A percentile compares a stretch with the other conserved stretches of the same genome.
These are phyloP conservation scores for Paramecium pentaurelia DNA, from an alignment of 73 alveolate species.

Conservation along the genomic window DNA sequence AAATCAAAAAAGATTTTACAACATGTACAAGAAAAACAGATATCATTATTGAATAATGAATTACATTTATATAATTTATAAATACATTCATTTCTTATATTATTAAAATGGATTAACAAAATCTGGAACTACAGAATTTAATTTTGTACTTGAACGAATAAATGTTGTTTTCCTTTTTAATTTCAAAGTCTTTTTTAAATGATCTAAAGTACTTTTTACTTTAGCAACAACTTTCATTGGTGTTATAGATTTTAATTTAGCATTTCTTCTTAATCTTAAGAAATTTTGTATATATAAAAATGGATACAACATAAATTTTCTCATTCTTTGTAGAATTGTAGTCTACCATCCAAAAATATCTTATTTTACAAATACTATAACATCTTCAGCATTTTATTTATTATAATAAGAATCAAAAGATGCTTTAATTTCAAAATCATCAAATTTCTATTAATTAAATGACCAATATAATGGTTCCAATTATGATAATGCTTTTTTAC, in stretches of 20 bases:
- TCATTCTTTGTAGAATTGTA: neutral
- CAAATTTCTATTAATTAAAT: neutral
- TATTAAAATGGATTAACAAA: neutral
- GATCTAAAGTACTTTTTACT: neutral
- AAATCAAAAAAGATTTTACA: conserved; percentile 54
- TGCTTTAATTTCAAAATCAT: neutral
- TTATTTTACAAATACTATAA: neutral
- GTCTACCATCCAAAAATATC: neutral
- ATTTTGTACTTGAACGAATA: neutral
- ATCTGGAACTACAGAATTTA: neutral
- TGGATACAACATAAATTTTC: neutral
- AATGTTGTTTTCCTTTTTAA: neutral
- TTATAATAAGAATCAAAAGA: neutral
- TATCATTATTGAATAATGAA: neutral
- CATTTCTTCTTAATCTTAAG: neutral
- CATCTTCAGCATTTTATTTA: neutral
- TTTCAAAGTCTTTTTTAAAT: neutral
- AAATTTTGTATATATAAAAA: neutral
- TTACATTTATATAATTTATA: neutral
- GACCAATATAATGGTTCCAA: neutral
- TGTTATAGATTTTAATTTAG: neutral
- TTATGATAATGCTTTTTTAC: neutral
- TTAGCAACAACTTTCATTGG: neutral
- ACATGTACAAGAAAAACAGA: conserved; percentile 29
- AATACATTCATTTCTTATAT: neutral